These are phyloP conservation scores for Fraxinus albicans DNA, from an alignment of 305 asterid genomes.

Conservation along the genomic window DNA sequence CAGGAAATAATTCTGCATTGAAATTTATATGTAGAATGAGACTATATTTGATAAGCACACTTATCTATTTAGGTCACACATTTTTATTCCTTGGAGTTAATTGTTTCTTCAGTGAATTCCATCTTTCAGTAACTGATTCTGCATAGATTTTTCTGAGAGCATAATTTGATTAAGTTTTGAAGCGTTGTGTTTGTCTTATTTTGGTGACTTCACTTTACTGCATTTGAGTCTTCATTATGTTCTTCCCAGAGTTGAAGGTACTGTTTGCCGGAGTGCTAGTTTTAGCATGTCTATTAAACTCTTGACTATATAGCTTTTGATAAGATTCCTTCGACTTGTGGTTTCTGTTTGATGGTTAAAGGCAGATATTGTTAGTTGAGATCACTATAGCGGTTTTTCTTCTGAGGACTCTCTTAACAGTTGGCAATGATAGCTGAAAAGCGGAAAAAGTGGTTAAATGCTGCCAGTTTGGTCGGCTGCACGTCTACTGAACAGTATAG, in stretches of 20 bases:
- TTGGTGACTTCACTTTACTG: background rate
- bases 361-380: conserved; percentile 16
- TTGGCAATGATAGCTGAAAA: conserved; percentile 72
- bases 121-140: background rate
- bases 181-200: background rate
- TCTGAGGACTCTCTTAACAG: conserved; percentile 28
- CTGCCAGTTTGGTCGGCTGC: conserved; percentile 49
- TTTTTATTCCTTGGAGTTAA: background rate
- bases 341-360: conserved; percentile 16
- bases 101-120: background rate
- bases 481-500: conserved; percentile 50
- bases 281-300: background rate
- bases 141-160: background rate
- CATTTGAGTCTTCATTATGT: conserved; percentile 10
- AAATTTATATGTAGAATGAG: background rate
- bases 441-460: conserved; percentile 58
- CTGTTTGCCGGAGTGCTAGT: background rate
- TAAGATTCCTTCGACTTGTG: conserved; percentile 16
- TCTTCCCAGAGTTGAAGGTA: background rate
- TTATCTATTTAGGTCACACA: background rate
- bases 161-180: background rate
- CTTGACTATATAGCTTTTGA: conserved; percentile 1
- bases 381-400: conserved; percentile 30
- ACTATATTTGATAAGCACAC: background rate
- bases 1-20: background rate